These are phyloP conservation scores for Fusarium paranaense DNA, from an alignment of 2,329 filamentous ascomycete genomes.

Conservation along the genomic window DNA sequence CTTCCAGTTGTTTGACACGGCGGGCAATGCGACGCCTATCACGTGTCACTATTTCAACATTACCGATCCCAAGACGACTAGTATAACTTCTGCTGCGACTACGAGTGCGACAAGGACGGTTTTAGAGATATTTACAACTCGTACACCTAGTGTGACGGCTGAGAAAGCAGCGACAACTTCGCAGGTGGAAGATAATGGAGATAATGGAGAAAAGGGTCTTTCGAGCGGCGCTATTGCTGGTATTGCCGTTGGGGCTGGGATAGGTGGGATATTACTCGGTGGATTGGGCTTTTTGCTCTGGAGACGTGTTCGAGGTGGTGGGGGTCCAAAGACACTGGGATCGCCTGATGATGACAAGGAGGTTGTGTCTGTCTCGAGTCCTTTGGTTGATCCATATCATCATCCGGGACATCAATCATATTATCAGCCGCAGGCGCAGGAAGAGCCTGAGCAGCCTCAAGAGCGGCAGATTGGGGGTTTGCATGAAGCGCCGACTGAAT, in stretches of 20 bases:
- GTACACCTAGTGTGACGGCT: not conserved
- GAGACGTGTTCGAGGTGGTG: not conserved
- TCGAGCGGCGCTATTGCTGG: not conserved
- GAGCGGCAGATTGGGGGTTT: not conserved
- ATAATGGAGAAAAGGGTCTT: not conserved
- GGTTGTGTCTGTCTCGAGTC: not conserved
- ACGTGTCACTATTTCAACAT: slow-evolving; percentile 15
- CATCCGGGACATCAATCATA: not conserved
- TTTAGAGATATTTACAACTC: not conserved
- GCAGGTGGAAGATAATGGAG: too few relatives aligned
- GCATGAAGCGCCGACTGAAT: not conserved
- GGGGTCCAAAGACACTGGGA: too few relatives aligned
- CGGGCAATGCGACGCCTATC: not conserved
- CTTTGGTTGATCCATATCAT: not conserved
- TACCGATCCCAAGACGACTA: not conserved
- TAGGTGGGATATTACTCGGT: not conserved
- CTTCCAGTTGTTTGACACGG: not conserved
- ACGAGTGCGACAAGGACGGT: not conserved
- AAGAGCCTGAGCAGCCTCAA: not conserved
- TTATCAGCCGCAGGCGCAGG: not conserved
- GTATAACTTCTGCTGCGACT: not conserved
- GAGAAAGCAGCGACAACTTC: not conserved
- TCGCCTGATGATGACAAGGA: not conserved
- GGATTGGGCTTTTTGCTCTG: not conserved
- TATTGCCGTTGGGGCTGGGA: not conserved